phyloP scores from a whole-genome alignment of 1,284 basidiomycete species.

The Boletus smithii region DNA sequence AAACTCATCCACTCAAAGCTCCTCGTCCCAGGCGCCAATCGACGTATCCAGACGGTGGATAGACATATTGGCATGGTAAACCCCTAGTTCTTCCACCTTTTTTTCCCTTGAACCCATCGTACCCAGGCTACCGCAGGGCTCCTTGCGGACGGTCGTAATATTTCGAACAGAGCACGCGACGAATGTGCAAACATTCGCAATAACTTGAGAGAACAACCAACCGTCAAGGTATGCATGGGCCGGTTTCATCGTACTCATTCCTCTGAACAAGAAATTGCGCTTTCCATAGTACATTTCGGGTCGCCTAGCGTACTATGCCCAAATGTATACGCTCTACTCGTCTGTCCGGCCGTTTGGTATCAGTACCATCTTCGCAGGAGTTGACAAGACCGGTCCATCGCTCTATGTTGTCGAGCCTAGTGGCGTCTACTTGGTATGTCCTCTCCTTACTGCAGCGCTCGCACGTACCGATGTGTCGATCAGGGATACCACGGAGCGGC shows the following conservation, averaged over 20 bases:
- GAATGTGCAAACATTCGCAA: conserved; percentile 82
- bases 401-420: conserved; percentile 95
- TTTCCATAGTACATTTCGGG: conserved; percentile 69
- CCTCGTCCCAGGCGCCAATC: conserved; percentile 89
- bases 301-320: conserved; percentile 85
- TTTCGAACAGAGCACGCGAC: conserved; percentile 82
- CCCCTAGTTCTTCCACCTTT: not conserved
- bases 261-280: not conserved
- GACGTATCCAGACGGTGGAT: conserved; percentile 91
- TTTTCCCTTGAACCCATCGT: not conserved
- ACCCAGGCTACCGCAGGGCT: conserved; percentile 87
- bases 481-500: conserved; percentile 93
- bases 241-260: conserved; percentile 15
- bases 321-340: conserved; percentile 97
- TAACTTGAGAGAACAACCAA: conserved; percentile 71
- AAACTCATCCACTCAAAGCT: conserved; percentile 98
- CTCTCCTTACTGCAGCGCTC: not conserved
- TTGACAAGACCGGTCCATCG: conserved; percentile 87
- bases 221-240: conserved; percentile 67
- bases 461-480: conserved; percentile 8
- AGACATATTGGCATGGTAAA: conserved; percentile 87
- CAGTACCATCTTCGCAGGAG: conserved; percentile 85
- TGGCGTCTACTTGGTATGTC: conserved; percentile 83
- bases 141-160: conserved; percentile 89
- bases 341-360: conserved; percentile 97